A percentile compares a stretch with the other conserved stretches of the same genome.
These are phyloP conservation scores for Ceratobasidium papillatum DNA, from an alignment of 1,284 basidiomycete species.

Conservation along the genomic window DNA sequence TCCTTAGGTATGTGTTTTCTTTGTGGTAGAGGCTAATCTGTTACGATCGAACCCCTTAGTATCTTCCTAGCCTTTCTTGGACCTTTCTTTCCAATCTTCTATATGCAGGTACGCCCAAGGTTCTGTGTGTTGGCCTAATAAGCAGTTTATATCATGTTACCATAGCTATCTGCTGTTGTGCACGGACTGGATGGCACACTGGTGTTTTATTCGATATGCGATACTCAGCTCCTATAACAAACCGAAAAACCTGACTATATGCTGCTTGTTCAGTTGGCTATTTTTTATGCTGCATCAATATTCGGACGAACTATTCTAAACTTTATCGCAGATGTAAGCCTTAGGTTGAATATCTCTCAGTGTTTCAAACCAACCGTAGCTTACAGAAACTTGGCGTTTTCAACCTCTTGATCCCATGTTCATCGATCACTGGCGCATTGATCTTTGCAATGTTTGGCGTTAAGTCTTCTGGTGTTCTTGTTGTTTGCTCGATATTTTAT, in stretches of 20 bases:
- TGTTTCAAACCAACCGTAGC: too few species aligned
- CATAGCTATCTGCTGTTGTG: constrained; percentile 12
- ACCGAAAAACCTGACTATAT: neutral
- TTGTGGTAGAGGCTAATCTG: neutral
- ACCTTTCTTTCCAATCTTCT: constrained; percentile 23
- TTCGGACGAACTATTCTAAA: constrained; percentile 33
- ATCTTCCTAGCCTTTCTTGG: constrained; percentile 18
- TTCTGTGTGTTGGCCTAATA: neutral
- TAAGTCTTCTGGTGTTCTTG: constrained; percentile 19
- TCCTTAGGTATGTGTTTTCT: neutral
- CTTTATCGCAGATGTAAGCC: constrained; percentile 30
- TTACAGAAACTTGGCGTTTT: constrained; percentile 37
- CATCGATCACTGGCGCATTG: constrained; percentile 28
- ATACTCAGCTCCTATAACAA: neutral
- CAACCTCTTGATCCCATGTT: constrained; percentile 36
- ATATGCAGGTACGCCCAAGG: neutral
- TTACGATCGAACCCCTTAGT: neutral
- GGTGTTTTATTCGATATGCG: constrained; percentile 22
- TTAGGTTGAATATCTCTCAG: neutral
- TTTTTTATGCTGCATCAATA: constrained; percentile 17
- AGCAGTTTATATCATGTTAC: neutral
- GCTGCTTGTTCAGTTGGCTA: neutral
- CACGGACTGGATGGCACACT: constrained; percentile 13
- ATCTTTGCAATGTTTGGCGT: constrained; percentile 44
- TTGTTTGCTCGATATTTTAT: constrained; percentile 43